Evolutionary conservation across 805 yeast genomes (phyloP).

Genomic region (Candida rishiriensis): DNA sequence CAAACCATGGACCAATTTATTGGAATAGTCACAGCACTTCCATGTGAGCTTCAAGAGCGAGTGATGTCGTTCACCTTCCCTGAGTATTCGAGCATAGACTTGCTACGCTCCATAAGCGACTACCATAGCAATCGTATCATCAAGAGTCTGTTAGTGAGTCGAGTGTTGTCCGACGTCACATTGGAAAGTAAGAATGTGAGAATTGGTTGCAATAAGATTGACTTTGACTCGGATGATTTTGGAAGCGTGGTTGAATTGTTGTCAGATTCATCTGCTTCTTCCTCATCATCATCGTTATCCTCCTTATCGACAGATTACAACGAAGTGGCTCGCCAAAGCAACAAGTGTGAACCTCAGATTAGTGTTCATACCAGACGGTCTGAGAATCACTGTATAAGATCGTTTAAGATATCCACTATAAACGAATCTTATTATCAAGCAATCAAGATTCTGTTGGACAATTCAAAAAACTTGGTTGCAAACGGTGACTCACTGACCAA

Average conservation of each 20-base stretch:
- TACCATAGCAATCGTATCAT: neutral
- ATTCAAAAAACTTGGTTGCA: neutral
- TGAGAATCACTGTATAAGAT: neutral
- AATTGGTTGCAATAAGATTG: too few relatives aligned
- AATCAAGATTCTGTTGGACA: neutral
- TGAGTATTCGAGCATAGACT: neutral
- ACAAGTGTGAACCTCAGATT: neutral
- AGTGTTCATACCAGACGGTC: neutral
- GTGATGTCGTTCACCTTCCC: conserved; percentile 1
- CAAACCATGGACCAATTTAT: neutral
- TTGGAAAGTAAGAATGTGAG: neutral
- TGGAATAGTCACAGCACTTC: neutral
- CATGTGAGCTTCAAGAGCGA: neutral
- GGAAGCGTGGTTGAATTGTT: too few relatives aligned
- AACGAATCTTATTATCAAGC: neutral
- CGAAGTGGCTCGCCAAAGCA: too few relatives aligned
- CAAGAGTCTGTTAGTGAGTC: neutral
- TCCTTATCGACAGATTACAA: too few relatives aligned
- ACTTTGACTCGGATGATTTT: too few relatives aligned
- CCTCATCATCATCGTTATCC: too few relatives aligned
- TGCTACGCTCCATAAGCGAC: neutral
- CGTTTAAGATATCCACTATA: neutral
- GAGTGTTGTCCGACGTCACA: neutral
- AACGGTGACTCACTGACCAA: conserved; percentile 1
- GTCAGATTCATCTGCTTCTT: too few relatives aligned